Conservation (phyloP, 1,284 basidiomycete species). For the Trichosporon sp. region DNA sequence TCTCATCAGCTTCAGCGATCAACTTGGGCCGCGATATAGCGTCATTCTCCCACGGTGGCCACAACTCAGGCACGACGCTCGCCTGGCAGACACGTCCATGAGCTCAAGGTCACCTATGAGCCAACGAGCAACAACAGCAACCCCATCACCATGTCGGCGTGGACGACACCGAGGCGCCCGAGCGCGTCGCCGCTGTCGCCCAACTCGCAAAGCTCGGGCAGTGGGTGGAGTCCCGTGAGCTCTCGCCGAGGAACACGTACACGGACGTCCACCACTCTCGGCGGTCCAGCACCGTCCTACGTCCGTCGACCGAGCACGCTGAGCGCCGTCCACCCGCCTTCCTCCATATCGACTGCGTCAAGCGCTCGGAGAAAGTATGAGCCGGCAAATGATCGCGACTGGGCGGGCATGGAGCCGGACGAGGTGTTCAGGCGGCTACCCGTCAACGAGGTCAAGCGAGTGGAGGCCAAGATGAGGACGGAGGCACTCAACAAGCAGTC, state of each 20-base stretch:
- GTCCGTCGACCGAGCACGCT: not conserved
- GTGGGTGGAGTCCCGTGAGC: not conserved
- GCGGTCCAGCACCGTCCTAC: not conserved
- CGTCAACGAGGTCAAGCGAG: slow-evolving; percentile 65
- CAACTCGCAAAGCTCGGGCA: not conserved
- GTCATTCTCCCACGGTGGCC: slow-evolving; percentile 16
- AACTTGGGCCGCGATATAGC: not conserved
- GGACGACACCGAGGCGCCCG: slow-evolving; percentile 7
- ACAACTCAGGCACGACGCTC: not conserved
- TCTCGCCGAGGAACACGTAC: not conserved
- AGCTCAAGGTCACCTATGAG: not conserved
- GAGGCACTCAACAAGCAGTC: slow-evolving; percentile 86
- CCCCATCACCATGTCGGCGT: slow-evolving; percentile 4
- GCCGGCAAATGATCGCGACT: slow-evolving; percentile 24
- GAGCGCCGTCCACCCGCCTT: not conserved
- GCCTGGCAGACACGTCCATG: slow-evolving; percentile 7
- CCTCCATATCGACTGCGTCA: not conserved
- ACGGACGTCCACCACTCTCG: not conserved
- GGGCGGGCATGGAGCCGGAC: slow-evolving; percentile 61
- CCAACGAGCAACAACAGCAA: not conserved
- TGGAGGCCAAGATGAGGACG: slow-evolving; percentile 65
- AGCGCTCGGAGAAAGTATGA: not conserved
- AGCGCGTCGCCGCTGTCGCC: slow-evolving; percentile 2
- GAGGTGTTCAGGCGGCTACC: slow-evolving; percentile 70
- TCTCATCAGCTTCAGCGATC: not conserved